Evolutionary conservation across 2,329 filamentous ascomycete genomes (phyloP).

Genomic region (Xylaria sp.): DNA sequence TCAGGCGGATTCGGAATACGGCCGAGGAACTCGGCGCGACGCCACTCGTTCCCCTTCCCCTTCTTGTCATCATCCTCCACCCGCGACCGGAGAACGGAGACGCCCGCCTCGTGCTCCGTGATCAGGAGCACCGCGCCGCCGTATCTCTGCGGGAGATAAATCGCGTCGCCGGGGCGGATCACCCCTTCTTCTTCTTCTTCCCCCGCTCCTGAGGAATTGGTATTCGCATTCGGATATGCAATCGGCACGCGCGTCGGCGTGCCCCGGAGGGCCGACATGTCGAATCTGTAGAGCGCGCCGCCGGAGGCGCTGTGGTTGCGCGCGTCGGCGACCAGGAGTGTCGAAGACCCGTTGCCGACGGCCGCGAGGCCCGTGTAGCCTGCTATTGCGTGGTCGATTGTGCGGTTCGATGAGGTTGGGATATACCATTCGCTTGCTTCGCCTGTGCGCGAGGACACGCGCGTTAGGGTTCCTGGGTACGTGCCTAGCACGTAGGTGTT

Average conservation of each 20-base stretch:
- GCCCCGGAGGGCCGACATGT: constrained; percentile 45
- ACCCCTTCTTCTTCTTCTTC: background rate
- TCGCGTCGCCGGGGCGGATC: constrained; percentile 46
- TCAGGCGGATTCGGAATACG: constrained; percentile 44
- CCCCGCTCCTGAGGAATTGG: constrained; percentile 4
- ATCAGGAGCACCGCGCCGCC: constrained; percentile 51
- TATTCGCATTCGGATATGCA: constrained; percentile 12
- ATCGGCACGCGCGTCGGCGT: constrained; percentile 43
- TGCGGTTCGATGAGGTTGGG: background rate
- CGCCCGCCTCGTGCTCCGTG: constrained; percentile 48
- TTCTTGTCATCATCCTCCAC: background rate
- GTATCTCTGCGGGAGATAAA: constrained; percentile 51
- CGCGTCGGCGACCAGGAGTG: constrained; percentile 50
- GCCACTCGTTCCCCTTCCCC: constrained; percentile 50
- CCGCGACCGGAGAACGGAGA: constrained; percentile 51
- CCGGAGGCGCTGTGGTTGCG: constrained; percentile 39
- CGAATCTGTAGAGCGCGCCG: constrained; percentile 52
- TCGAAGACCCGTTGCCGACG: constrained; percentile 34
- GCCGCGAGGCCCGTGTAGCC: constrained; percentile 48
- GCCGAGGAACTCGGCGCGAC: constrained; percentile 51
- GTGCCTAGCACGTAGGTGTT: constrained; percentile 55
- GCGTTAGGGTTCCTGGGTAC: constrained; percentile 52
- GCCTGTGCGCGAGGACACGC: constrained; percentile 49
- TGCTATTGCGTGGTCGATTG: constrained; percentile 42
- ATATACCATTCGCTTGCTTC: constrained; percentile 47